Evolutionary conservation across 441 rosid genomes (phyloP).

Genomic region (Melastoma candidum): DNA sequence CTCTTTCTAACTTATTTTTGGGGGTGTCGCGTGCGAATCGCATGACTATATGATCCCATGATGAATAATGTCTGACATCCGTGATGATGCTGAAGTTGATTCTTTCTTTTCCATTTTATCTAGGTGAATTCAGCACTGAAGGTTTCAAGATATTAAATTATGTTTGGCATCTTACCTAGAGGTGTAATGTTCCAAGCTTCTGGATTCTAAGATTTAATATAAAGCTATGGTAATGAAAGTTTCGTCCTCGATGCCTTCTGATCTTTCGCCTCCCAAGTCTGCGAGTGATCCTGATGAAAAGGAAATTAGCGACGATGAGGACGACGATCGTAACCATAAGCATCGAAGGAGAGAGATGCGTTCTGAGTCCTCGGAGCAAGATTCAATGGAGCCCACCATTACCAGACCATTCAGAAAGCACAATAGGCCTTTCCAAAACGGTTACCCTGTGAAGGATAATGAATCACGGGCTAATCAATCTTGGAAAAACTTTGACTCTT

Average conservation of each 20-base stretch:
- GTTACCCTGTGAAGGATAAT: conserved; percentile 47
- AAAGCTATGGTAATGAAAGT: conserved; percentile 62
- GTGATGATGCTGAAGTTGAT: too few relatives aligned
- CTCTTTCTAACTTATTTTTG: too few relatives aligned
- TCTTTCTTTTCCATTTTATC: too few relatives aligned
- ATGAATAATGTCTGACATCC: too few relatives aligned
- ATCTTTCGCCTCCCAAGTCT: conserved; percentile 59
- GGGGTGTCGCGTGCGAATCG: too few relatives aligned
- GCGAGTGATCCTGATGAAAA: conserved; percentile 78
- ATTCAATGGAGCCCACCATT: conserved; percentile 42
- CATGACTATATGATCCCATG: too few relatives aligned
- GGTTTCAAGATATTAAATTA: too few relatives aligned
- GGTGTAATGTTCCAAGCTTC: too few relatives aligned
- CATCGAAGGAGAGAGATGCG: conserved; percentile 74
- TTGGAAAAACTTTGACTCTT: conserved; percentile 32
- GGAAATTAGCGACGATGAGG: conserved; percentile 96
- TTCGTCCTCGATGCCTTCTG: conserved; percentile 51
- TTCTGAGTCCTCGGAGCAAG: conserved; percentile 68
- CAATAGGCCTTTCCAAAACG: conserved; percentile 55
- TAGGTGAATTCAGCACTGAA: too few relatives aligned
- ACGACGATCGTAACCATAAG: conserved; percentile 98
- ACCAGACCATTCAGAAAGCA: conserved; percentile 61
- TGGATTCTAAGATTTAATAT: too few relatives aligned
- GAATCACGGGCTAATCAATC: conserved; percentile 44
- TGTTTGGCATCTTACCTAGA: too few relatives aligned